Base-by-base conservation (phyloP, 2,329 filamentous ascomycete species). In the Xylaria sp. region DNA sequence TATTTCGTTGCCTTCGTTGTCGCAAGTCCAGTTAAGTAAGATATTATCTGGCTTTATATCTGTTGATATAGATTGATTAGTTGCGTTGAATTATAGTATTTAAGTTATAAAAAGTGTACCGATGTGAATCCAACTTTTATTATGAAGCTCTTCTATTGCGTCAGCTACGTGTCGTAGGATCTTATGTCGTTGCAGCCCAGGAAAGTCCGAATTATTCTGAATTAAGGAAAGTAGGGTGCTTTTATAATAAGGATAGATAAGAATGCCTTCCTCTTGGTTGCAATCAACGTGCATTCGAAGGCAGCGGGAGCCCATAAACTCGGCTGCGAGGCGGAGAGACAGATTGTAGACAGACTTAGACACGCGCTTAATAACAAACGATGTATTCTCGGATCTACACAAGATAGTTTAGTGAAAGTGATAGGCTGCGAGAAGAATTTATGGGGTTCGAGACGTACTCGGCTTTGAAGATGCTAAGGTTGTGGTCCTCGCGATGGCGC, bases 281-380 rank as follows among this genome's bases (percentile, higher is more conserved):
- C 62, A 74, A 73, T 82, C 80, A 42, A 78, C 65, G 65, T 79
- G 77, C 73, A 80, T 78, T 72, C 78, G 79, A 75, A 81, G 77
- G 26, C 73, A 70, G 74, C 70, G 73, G 59, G 75, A 77, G 57
- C 72, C 68, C 59, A 70, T 36, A 74, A 81, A 77, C 33, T 81
- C 76, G 48, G 68, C 68, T 72, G 75, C 74, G 63, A 82, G 74
- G 62, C 73, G 73, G 69, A 74, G 67, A 40, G 76, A 80, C 53
- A 77, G 69, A 65, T 80, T 66, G 64, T 76, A 81, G 65, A 78
- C 74, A 15, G 70, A 63, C 71, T 73, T 72, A 42, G 76, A 54
- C 63, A 80, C 75, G 67, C 71, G 76, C 71, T 81, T 81, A 7
- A 53, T 26, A 51, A 79, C 74, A 71, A 79, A 80, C 67, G 67